Conservation (phyloP, 805 yeast species). For the Yarrowia hollandica region DNA sequence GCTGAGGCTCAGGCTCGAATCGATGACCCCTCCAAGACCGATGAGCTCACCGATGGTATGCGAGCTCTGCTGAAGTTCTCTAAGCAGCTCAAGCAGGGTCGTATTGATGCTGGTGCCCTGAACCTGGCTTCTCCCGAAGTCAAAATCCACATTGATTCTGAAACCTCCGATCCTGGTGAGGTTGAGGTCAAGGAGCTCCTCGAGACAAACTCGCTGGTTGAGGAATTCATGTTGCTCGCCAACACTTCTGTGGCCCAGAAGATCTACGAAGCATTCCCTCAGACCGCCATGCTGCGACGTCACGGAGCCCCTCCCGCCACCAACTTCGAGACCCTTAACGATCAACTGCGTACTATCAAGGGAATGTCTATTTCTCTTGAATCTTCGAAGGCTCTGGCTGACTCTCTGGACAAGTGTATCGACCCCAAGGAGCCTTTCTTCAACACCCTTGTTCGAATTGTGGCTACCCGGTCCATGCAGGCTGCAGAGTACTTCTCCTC, state of each 20-base stretch:
- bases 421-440: constrained; percentile 85
- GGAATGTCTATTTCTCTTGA: constrained; percentile 74
- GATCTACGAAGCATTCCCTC: constrained; percentile 91
- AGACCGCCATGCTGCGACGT: constrained; percentile 96
- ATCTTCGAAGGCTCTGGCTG: constrained; percentile 87
- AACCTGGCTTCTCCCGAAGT: constrained; percentile 98
- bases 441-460: constrained; percentile 88
- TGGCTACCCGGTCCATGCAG: constrained; percentile 99
- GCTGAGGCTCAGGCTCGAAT: constrained; percentile 90
- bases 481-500: constrained; percentile 97
- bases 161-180: constrained; percentile 93
- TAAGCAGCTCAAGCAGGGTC: constrained; percentile 75
- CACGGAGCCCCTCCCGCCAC: constrained; percentile 97
- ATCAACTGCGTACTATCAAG: constrained; percentile 81
- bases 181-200: constrained; percentile 85
- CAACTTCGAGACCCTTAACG: constrained; percentile 85
- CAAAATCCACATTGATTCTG: constrained; percentile 94
- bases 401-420: constrained; percentile 82
- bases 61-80: constrained; percentile 77
- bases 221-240: constrained; percentile 97
- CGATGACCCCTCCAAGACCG: constrained; percentile 72
- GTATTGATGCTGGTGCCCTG: constrained; percentile 93
- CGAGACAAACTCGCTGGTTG: constrained; percentile 94
- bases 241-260: constrained; percentile 93
- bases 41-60: constrained; percentile 88